Conservation (phyloP, 139 green algal species). For the Monoraphidium neglectum region DNA sequence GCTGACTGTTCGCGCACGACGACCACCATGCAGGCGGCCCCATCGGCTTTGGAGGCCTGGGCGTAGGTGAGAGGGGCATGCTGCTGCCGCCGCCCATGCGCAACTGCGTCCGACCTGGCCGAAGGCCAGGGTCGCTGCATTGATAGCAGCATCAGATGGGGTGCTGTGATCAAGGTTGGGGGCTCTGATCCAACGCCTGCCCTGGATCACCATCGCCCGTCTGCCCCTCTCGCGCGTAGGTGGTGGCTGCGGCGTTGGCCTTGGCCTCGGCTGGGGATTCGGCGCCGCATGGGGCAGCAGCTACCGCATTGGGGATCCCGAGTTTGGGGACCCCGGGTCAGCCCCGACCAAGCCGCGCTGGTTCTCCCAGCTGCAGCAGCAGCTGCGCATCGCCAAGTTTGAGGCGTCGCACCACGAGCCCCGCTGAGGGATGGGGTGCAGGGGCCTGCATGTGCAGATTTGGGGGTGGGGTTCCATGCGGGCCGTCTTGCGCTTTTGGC, state of each 20-base stretch:
- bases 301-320: conserved; percentile 60
- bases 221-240: conserved; percentile 28
- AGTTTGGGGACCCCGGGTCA: conserved; percentile 1
- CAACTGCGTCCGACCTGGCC: no score
- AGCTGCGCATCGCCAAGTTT: conserved; percentile 30
- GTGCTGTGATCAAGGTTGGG: no score
- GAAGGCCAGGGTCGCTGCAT: no score
- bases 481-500: no score
- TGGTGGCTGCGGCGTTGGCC: conserved; percentile 58
- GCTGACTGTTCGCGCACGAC: no score
- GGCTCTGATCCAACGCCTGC: neutral
- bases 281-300: conserved; percentile 54
- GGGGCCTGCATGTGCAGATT: no score
- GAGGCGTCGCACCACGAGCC: conserved; percentile 19
- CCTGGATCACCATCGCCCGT: neutral
- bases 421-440: no score
- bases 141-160: no score
- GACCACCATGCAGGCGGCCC: neutral
- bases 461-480: no score
- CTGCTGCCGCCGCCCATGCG: neutral
- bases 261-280: conserved; percentile 60
- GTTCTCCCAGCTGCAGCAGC: conserved; percentile 36
- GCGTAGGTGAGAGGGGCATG: neutral
- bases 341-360: neutral
- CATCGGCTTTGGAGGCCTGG: neutral